These are phyloP conservation scores for Heterobasidion occidentale DNA, from an alignment of 1,284 basidiomycete species.

Conservation along the genomic window DNA sequence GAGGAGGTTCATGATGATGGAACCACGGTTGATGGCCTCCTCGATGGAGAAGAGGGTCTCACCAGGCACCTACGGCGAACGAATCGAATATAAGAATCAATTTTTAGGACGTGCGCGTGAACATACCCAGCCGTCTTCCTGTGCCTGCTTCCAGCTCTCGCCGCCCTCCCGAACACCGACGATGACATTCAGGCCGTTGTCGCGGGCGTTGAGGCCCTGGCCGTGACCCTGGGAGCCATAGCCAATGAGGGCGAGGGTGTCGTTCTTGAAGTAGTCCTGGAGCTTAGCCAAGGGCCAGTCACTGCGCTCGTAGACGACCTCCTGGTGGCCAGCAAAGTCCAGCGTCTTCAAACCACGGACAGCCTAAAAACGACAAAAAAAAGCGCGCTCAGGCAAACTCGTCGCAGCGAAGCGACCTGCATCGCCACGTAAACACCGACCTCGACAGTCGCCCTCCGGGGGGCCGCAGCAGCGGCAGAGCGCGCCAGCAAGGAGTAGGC, in stretches of 20 bases:
- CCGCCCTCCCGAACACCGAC: conserved; percentile 97
- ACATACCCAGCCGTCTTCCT: conserved; percentile 93
- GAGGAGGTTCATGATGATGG: conserved; percentile 99
- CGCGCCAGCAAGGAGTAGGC: conserved; percentile 71
- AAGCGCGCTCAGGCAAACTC: conserved; percentile 20
- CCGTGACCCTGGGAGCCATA: conserved; percentile 99
- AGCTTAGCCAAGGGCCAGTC: conserved; percentile 99
- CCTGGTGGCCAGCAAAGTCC: conserved; percentile 94
- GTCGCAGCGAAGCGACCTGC: conserved; percentile 7
- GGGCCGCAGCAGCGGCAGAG: conserved; percentile 29
- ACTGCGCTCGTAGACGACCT: conserved; percentile 93
- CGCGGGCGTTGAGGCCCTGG: conserved; percentile 97
- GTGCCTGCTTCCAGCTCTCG: conserved; percentile 93
- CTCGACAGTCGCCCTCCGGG: conserved; percentile 22
- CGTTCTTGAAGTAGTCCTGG: conserved; percentile 99
- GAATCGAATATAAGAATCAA: conserved; percentile 1
- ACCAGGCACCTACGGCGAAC: conserved; percentile 66
- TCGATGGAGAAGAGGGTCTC: conserved; percentile 98
- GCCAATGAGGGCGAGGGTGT: conserved; percentile 97
- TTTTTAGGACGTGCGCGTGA: background rate
- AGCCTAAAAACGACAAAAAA: conserved; percentile 18
- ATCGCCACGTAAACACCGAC: conserved; percentile 5
- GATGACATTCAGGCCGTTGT: conserved; percentile 98
- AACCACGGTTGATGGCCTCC: conserved; percentile 92
- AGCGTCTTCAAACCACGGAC: conserved; percentile 91